Evolutionary conservation across 495 filamentous ascomycete genomes (phyloP).

Genomic region (Podospora sp.): DNA sequence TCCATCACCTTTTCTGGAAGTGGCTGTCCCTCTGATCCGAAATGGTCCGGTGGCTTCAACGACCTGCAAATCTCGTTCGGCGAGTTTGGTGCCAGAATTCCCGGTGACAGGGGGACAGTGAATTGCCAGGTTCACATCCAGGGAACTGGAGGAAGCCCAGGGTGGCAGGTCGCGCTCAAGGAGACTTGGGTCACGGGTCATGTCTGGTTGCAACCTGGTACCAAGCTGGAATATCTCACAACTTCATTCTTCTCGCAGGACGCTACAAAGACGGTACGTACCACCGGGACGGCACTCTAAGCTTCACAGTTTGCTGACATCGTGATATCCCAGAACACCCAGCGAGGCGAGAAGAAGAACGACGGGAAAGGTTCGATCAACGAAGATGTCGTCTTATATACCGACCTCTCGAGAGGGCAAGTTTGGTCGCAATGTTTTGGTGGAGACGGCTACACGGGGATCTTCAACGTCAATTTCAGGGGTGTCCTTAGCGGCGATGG

Average conservation of each 20-base stretch:
- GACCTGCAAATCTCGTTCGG: constrained; percentile 39
- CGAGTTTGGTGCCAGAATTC: constrained; percentile 37
- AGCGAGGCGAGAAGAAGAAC: constrained; percentile 31
- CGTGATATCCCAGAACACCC: constrained; percentile 23
- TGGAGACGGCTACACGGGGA: constrained; percentile 38
- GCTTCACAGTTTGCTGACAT: neutral
- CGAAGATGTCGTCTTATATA: constrained; percentile 36
- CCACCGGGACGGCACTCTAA: neutral
- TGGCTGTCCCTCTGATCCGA: constrained; percentile 39
- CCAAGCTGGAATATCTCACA: constrained; percentile 40
- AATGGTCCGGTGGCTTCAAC: constrained; percentile 38
- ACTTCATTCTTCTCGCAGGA: constrained; percentile 46
- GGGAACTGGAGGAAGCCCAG: constrained; percentile 35
- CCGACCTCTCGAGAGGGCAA: constrained; percentile 29
- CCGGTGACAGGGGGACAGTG: constrained; percentile 34
- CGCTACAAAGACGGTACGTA: constrained; percentile 40
- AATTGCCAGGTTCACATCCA: constrained; percentile 48
- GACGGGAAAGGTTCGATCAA: constrained; percentile 29
- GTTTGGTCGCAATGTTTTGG: constrained; percentile 47
- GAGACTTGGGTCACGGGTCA: constrained; percentile 40
- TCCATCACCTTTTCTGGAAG: constrained; percentile 43
- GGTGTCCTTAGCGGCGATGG: constrained; percentile 39
- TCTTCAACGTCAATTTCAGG: constrained; percentile 52
- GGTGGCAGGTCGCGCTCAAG: constrained; percentile 48
- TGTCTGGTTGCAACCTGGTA: constrained; percentile 38